These are phyloP conservation scores for Sporothrix inflata DNA, from an alignment of 2,329 filamentous ascomycete species.

Conservation along the genomic window DNA sequence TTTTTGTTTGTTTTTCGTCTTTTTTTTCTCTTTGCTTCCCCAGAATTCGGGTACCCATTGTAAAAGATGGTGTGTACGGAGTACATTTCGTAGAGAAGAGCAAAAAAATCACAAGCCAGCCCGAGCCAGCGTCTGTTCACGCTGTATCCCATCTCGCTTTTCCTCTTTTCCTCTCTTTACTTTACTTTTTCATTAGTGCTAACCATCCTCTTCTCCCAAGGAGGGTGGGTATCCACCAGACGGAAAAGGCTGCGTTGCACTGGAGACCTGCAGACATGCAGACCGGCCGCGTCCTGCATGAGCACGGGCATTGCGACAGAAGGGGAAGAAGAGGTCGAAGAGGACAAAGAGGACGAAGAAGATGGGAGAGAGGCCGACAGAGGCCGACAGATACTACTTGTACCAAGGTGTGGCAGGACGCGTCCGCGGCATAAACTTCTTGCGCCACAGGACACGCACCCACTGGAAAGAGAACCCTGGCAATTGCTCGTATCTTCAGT, in stretches of 20 bases:
- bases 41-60: background rate
- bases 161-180: no score
- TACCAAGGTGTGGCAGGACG: background rate
- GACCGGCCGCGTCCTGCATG: background rate
- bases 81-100: background rate
- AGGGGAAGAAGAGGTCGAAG: background rate
- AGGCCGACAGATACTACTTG: no score
- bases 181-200: background rate
- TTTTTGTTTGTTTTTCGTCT: background rate
- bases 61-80: background rate
- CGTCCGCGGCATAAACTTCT: background rate
- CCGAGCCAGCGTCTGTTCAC: background rate
- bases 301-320: background rate
- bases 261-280: background rate
- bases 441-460: constrained; percentile 11
- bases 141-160: background rate
- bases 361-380: background rate
- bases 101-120: constrained; percentile 3
- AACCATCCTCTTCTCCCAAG: background rate
- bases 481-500: background rate
- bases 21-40: background rate
- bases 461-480: background rate
- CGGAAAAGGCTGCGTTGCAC: constrained; percentile 10
- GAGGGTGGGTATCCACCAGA: background rate
- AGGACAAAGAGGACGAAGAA: background rate